These are phyloP conservation scores for Fusarium nanum DNA, from an alignment of 2,329 filamentous ascomycete genomes.

Conservation along the genomic window DNA sequence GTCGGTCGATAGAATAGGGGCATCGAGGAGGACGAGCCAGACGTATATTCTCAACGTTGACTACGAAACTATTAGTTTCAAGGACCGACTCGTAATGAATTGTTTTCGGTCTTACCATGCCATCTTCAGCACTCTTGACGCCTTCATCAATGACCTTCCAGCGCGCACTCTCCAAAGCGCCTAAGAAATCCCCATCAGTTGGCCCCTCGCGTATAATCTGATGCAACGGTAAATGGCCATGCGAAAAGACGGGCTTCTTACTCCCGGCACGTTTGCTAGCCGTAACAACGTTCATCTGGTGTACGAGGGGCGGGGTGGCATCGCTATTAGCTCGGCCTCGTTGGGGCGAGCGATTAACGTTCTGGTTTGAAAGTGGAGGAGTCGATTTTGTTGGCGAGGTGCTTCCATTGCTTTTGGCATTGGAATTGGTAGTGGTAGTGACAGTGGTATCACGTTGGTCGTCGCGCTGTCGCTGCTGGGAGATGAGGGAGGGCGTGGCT, in stretches of 20 bases:
- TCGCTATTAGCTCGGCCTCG: slow-evolving; percentile 80
- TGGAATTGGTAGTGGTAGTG: not conserved
- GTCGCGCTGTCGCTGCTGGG: slow-evolving; percentile 69
- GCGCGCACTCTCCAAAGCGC: slow-evolving; percentile 76
- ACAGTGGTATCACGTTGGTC: slow-evolving; percentile 47
- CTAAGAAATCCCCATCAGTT: slow-evolving; percentile 73
- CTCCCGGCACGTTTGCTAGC: slow-evolving; percentile 54
- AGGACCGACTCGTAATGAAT: not conserved
- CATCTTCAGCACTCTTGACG: slow-evolving; percentile 80
- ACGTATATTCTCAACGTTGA: slow-evolving; percentile 94
- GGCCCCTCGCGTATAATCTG: slow-evolving; percentile 84
- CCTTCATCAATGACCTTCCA: slow-evolving; percentile 81
- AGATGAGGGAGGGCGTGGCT: slow-evolving; percentile 66
- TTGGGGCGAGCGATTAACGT: slow-evolving; percentile 58
- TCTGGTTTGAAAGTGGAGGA: slow-evolving; percentile 26
- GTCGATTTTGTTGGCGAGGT: slow-evolving; percentile 49
- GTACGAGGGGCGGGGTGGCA: slow-evolving; percentile 60
- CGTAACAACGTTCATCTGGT: slow-evolving; percentile 53
- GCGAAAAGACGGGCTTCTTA: slow-evolving; percentile 60
- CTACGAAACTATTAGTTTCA: slow-evolving; percentile 57
- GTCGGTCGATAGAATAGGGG: slow-evolving; percentile 85
- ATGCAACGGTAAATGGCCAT: slow-evolving; percentile 74
- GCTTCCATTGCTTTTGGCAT: slow-evolving; percentile 23
- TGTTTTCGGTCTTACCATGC: slow-evolving; percentile 70
- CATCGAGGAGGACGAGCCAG: slow-evolving; percentile 93